Conservation (phyloP, 139 green algal genomes). For the Chlorella sp. region DNA sequence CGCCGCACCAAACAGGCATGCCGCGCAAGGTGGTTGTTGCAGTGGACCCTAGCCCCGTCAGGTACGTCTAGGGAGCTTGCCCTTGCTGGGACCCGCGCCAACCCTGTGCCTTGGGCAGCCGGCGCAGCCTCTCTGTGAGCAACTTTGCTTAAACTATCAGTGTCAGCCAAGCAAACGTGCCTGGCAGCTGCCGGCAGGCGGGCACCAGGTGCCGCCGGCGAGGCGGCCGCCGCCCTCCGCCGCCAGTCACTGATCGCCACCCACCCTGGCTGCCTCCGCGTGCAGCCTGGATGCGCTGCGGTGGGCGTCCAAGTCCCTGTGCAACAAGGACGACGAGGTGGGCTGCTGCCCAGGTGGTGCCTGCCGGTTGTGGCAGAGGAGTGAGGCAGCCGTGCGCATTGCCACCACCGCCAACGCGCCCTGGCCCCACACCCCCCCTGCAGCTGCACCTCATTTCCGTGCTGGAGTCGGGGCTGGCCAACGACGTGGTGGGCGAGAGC, state of each 20-base stretch:
- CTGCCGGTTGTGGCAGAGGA: no score
- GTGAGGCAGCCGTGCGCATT: not conserved
- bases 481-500: conserved; percentile 11
- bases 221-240: not conserved
- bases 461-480: conserved; percentile 32
- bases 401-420: not conserved
- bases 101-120: no score
- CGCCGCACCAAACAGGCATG: not conserved
- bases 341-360: not conserved
- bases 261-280: not conserved
- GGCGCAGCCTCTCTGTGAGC: no score
- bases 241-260: no score
- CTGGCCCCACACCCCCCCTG: not conserved
- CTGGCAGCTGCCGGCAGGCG: no score
- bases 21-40: not conserved
- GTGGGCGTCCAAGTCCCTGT: conserved; percentile 17
- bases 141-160: no score
- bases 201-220: no score
- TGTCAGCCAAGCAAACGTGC: no score
- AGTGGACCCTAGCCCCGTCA: not conserved
- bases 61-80: not conserved
- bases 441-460: conserved; percentile 43
- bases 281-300: conserved; percentile 13
- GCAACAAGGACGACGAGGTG: conserved; percentile 29
- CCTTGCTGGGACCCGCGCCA: no score